These are phyloP conservation scores for Fraxinus velutina DNA, from an alignment of 305 asterid genomes.

Conservation along the genomic window DNA sequence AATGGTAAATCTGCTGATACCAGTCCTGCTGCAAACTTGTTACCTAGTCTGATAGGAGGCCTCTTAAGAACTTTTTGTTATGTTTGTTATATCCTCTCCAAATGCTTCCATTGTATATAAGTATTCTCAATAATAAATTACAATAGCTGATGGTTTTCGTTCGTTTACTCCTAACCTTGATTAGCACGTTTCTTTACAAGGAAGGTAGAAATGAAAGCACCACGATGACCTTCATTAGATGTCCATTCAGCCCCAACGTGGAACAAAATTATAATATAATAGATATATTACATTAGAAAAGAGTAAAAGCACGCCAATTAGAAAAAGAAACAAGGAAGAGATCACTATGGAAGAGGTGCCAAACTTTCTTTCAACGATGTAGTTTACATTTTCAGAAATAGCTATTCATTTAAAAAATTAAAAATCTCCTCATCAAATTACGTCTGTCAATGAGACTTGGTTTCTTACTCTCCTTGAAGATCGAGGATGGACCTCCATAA, in stretches of 20 bases:
- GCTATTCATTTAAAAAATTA: neutral
- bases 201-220: neutral
- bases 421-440: neutral
- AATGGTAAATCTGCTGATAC: neutral
- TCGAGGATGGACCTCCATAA: conserved; percentile 1
- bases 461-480: conserved; percentile 15
- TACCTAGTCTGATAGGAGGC: neutral
- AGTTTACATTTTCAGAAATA: neutral
- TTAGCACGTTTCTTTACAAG: neutral
- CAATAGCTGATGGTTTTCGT: neutral
- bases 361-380: neutral
- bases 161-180: neutral
- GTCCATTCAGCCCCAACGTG: neutral
- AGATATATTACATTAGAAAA: neutral
- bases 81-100: neutral
- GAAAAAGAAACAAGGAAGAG: neutral
- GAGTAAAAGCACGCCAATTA: neutral
- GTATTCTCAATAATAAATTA: conserved; percentile 1
- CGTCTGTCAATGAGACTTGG: neutral
- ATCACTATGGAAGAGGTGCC: neutral
- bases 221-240: neutral
- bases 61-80: neutral
- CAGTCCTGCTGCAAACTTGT: neutral
- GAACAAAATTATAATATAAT: neutral
- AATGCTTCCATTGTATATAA: neutral